Evolutionary conservation across 495 filamentous ascomycete genomes (phyloP).

Genomic region (Aspergillus egyptiacus): DNA sequence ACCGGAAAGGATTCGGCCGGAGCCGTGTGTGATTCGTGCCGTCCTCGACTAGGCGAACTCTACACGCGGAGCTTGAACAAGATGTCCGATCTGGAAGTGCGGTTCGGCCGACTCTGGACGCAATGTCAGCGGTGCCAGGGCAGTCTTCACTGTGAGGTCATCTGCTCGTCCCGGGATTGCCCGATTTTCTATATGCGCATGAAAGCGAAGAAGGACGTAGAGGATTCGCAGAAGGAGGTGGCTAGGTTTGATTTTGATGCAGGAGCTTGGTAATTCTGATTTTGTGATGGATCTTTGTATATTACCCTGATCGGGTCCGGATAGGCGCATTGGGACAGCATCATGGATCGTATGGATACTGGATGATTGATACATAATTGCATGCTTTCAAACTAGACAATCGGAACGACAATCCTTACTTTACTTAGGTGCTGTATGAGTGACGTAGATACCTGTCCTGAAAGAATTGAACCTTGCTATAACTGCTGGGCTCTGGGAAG

Average conservation of each 20-base stretch:
- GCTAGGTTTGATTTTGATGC: constrained; percentile 82
- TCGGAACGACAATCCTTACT: no score
- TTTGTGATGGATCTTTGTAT: background rate
- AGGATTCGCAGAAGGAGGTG: constrained; percentile 89
- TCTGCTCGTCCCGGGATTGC: constrained; percentile 92
- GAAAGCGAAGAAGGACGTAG: constrained; percentile 99
- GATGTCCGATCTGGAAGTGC: constrained; percentile 83
- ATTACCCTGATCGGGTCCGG: background rate
- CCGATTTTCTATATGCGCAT: constrained; percentile 99
- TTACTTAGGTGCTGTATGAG: no score
- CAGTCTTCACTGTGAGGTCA: constrained; percentile 95
- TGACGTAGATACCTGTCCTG: no score
- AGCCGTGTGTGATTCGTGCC: constrained; percentile 82
- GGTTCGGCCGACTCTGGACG: constrained; percentile 92
- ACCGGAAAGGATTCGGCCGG: constrained; percentile 72
- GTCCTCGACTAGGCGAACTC: constrained; percentile 79
- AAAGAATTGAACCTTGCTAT: no score
- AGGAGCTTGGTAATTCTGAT: constrained; percentile 45
- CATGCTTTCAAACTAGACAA: background rate
- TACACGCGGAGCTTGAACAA: constrained; percentile 87
- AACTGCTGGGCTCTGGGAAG: no score
- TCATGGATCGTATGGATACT: constrained; percentile 1
- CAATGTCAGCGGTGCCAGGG: constrained; percentile 98
- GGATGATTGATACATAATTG: background rate
- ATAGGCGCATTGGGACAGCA: constrained; percentile 13